Conservation (phyloP, 2,329 filamentous ascomycete genomes). For the Pyrenophora tritici-repentis region DNA sequence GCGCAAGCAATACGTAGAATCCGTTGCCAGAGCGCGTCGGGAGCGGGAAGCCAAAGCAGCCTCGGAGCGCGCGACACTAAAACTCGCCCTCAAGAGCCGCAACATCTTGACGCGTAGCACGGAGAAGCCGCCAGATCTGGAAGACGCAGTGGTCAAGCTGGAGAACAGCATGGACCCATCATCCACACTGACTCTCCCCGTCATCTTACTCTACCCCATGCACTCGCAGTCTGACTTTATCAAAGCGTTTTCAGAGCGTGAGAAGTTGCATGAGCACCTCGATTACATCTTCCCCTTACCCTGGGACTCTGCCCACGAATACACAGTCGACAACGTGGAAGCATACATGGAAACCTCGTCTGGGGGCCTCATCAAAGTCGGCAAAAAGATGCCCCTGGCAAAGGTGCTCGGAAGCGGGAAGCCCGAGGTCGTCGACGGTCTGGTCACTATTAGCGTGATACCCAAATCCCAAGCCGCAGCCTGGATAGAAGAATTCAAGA, state of each 20-base stretch:
- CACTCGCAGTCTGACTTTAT: constrained; percentile 86
- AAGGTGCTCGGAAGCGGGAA: constrained; percentile 77
- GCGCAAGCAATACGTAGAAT: constrained; percentile 62
- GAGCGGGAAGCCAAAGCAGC: constrained; percentile 61
- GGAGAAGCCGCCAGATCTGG: constrained; percentile 78
- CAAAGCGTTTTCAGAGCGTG: constrained; percentile 80
- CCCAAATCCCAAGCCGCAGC: constrained; percentile 69
- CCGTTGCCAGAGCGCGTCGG: constrained; percentile 60
- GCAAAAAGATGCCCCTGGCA: constrained; percentile 78
- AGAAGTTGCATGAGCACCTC: constrained; percentile 76
- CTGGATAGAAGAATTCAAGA: constrained; percentile 89
- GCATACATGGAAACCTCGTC: constrained; percentile 84
- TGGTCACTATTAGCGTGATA: constrained; percentile 82
- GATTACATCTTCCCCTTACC: constrained; percentile 84
- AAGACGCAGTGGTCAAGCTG: constrained; percentile 76
- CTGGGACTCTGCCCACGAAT: constrained; percentile 76
- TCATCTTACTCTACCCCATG: constrained; percentile 82
- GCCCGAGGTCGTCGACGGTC: constrained; percentile 83
- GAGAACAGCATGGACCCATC: constrained; percentile 73
- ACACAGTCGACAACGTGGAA: constrained; percentile 70
- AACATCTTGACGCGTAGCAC: constrained; percentile 71
- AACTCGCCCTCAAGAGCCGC: constrained; percentile 65
- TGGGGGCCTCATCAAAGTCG: constrained; percentile 85
- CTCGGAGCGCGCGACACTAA: constrained; percentile 60
- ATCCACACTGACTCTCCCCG: constrained; percentile 75